Conservation (phyloP, 495 filamentous ascomycete genomes). For the Penicillium psychrofluorescens region DNA sequence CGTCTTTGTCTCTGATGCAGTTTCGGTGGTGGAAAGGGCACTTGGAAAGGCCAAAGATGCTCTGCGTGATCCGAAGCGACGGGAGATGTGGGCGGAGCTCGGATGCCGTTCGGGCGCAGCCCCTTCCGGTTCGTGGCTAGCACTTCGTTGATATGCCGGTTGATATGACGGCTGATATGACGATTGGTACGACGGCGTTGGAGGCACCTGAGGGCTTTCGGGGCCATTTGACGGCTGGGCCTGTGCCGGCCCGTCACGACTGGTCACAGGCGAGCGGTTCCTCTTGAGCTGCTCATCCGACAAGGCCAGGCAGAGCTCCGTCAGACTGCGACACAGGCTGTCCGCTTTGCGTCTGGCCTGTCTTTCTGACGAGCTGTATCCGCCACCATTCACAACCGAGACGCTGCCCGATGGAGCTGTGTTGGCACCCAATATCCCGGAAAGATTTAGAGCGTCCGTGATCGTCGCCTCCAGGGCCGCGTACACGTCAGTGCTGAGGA, state of each 20-base stretch:
- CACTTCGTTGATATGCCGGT: slow-evolving; percentile 14
- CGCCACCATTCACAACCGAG: slow-evolving; percentile 43
- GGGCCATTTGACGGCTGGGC: slow-evolving; percentile 19
- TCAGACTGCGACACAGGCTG: slow-evolving; percentile 84
- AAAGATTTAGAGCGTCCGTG: slow-evolving; percentile 69
- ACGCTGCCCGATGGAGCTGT: slow-evolving; percentile 59
- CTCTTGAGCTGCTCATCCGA: slow-evolving; percentile 40
- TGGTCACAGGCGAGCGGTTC: slow-evolving; percentile 16
- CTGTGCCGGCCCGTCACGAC: slow-evolving; percentile 16
- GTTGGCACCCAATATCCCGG: slow-evolving; percentile 63
- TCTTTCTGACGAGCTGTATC: slow-evolving; percentile 56
- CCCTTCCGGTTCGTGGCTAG: slow-evolving; percentile 37
- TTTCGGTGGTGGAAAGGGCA: slow-evolving; percentile 9
- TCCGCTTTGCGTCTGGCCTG: slow-evolving; percentile 85
- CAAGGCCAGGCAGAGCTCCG: slow-evolving; percentile 84
- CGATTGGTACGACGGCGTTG: slow-evolving; percentile 17
- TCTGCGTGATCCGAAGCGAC: slow-evolving; percentile 67
- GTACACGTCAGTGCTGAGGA: slow-evolving; percentile 66
- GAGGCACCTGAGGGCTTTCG: slow-evolving; percentile 24
- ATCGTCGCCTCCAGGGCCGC: slow-evolving; percentile 75
- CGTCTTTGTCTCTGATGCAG: slow-evolving; percentile 4
- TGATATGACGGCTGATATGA: background rate
- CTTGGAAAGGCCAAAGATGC: slow-evolving; percentile 49
- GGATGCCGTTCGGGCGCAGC: slow-evolving; percentile 17
- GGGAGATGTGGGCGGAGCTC: slow-evolving; percentile 56